These are phyloP conservation scores for Linnemannia zychae DNA, from an alignment of 192 early-diverging fungal genomes.

Conservation along the genomic window DNA sequence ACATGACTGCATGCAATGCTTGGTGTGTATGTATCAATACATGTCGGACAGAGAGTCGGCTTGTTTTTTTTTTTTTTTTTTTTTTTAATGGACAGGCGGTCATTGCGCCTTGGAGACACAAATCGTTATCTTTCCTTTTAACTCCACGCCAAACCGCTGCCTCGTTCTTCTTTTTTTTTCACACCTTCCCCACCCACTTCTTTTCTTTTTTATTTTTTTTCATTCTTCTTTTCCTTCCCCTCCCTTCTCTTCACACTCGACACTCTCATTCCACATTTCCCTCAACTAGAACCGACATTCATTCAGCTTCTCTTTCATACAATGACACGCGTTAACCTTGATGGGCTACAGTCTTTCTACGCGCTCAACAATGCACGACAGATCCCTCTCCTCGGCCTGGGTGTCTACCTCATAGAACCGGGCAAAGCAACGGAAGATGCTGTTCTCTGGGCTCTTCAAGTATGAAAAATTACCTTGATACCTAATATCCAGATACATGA, in stretches of 20 bases:
- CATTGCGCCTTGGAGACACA: not conserved
- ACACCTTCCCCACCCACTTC: not conserved
- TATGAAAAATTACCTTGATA: slow-evolving; percentile 2
- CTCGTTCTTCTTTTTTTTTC: not conserved
- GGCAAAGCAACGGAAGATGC: slow-evolving; percentile 56
- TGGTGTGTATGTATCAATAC: not conserved
- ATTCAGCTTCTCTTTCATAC: not conserved
- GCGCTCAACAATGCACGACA: slow-evolving; percentile 31
- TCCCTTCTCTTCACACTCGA: not conserved
- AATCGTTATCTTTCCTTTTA: slow-evolving; percentile 4
- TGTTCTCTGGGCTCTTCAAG: slow-evolving; percentile 61
- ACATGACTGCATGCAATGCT: not conserved
- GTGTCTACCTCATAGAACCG: slow-evolving; percentile 57
- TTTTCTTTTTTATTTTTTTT: not conserved
- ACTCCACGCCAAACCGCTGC: not conserved
- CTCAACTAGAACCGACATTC: not conserved
- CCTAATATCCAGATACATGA: not conserved
- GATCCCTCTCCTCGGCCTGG: slow-evolving; percentile 55
- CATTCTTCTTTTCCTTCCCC: not conserved
- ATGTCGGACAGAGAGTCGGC: not conserved
- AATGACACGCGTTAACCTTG: slow-evolving; percentile 34
- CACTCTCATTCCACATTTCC: not conserved
- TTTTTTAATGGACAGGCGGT: not conserved
- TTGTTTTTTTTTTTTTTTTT: not conserved
- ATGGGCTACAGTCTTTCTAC: slow-evolving; percentile 39